Evolutionary conservation across 2,329 filamentous ascomycete genomes (phyloP), one percentile per base, ranked within the genome.

Genomic region (Venturia nashicola): DNA sequence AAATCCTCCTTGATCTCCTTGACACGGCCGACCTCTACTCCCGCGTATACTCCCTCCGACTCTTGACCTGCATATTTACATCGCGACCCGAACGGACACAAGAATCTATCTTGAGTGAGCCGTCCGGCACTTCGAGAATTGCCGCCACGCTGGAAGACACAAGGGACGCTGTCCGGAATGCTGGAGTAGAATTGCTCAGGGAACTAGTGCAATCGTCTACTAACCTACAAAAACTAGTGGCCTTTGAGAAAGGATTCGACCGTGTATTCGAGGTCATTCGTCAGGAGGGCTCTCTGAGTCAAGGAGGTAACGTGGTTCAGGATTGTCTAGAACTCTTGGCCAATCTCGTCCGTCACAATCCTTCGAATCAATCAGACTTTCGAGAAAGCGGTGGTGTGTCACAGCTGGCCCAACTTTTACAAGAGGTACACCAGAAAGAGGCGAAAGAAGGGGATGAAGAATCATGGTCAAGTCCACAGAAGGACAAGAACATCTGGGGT

Each of bases 231-330:
- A 97, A 97, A 74, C 82, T 97, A 1, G 92, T 97, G 32, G 94
- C 91, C 0, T 97, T 97, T 68, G 91, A 97, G 71, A 93, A 91
- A 79, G 90, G 92, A 0, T 97, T 97, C 70, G 91, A 94, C 66
- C 86, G 88, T 54, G 79, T 95, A 34, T 97, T 97, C 72, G 81
- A 81, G 55, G 86, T 97, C 62, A 89, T 99, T 62, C 83, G 87
- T 68, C 79, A 82, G 0, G 94, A 99, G 70, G 94, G 94, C 0
- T 88, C 87, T 2, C 78, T 99, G 55, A 82, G 82, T 5, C 87
- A 95, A 69, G 94, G 94, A 18, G 91, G 90, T 51, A 88, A 93
- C 66, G 84, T 90, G 14, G 89, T 97, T 3, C 93, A 97, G 74
- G 94, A 99, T 74, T 97, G 92, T 69, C 79, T 99, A 23, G 93